Conservation (phyloP, 441 rosid species). For the Erodium chrysanthum region DNA sequence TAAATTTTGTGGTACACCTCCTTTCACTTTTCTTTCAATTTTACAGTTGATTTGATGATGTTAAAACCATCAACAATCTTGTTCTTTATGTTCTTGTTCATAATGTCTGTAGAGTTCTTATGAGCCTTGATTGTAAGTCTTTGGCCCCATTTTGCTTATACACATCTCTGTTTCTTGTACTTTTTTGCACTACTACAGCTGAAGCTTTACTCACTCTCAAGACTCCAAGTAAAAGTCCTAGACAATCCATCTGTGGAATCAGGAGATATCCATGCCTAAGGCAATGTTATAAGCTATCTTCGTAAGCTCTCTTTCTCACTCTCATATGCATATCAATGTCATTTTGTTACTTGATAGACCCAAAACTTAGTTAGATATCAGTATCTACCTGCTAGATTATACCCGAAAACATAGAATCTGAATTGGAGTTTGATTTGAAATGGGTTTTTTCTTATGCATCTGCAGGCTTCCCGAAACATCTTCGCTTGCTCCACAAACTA, state of each 20-base stretch:
- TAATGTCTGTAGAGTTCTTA: not conserved
- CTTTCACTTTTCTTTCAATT: not conserved
- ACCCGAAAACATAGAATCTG: not conserved
- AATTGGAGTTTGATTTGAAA: slow-evolving; percentile 1
- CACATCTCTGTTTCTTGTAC: not conserved
- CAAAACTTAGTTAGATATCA: not conserved
- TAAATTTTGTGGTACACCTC: slow-evolving; percentile 24
- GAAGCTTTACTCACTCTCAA: slow-evolving; percentile 28
- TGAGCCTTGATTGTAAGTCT: not conserved
- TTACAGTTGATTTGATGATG: not conserved
- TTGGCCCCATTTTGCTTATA: not conserved
- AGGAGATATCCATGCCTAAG: slow-evolving; percentile 25
- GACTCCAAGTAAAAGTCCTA: slow-evolving; percentile 19
- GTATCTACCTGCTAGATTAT: not conserved
- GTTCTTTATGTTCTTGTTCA: not conserved
- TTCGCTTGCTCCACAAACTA: slow-evolving; percentile 19
- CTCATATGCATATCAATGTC: not conserved
- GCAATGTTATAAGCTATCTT: slow-evolving; percentile 27
- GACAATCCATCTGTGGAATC: slow-evolving; percentile 17
- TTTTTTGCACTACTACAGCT: slow-evolving; percentile 21
- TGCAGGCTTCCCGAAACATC: slow-evolving; percentile 24
- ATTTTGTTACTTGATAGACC: not conserved
- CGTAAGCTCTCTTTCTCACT: slow-evolving; percentile 24
- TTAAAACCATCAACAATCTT: not conserved
- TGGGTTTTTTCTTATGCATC: slow-evolving; percentile 9